Percentiles rank a stretch among this genome's conserved stretches.
Conservation (phyloP, 768 basidiomycete species). For the Lactifluus echinatus region DNA sequence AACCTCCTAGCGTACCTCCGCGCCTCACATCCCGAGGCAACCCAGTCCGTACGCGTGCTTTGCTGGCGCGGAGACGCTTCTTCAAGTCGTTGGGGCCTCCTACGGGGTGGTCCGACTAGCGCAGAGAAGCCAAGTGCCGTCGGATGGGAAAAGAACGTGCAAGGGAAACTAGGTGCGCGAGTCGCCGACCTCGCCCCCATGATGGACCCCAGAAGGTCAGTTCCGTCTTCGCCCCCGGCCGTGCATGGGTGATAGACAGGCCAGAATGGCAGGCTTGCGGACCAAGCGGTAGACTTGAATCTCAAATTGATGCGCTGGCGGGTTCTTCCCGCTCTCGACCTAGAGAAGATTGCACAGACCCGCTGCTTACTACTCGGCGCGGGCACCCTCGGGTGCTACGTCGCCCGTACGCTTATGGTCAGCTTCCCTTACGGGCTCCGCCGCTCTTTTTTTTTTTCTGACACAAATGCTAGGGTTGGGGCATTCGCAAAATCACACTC, state of each 20-base stretch:
- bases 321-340: constrained; percentile 79
- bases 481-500: constrained; percentile 86
- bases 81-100: constrained; percentile 56
- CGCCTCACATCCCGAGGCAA: constrained; percentile 43
- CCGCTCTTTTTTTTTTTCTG: neutral
- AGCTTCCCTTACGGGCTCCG: neutral
- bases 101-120: constrained; percentile 29
- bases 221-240: neutral
- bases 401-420: constrained; percentile 87
- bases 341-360: constrained; percentile 78
- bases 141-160: constrained; percentile 92
- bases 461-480: constrained; percentile 67
- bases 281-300: constrained; percentile 97
- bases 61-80: constrained; percentile 61
- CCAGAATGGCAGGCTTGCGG: constrained; percentile 54
- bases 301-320: constrained; percentile 98
- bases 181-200: constrained; percentile 87
- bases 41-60: constrained; percentile 50
- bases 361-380: constrained; percentile 85
- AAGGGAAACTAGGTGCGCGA: constrained; percentile 80
- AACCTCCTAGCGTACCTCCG: constrained; percentile 83
- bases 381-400: constrained; percentile 95
- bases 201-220: constrained; percentile 86
- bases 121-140: constrained; percentile 53
- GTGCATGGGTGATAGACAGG: neutral